Evolutionary conservation across 1,139 yeast species (phyloP).

Genomic region (Lodderomyces jiufengensis): DNA sequence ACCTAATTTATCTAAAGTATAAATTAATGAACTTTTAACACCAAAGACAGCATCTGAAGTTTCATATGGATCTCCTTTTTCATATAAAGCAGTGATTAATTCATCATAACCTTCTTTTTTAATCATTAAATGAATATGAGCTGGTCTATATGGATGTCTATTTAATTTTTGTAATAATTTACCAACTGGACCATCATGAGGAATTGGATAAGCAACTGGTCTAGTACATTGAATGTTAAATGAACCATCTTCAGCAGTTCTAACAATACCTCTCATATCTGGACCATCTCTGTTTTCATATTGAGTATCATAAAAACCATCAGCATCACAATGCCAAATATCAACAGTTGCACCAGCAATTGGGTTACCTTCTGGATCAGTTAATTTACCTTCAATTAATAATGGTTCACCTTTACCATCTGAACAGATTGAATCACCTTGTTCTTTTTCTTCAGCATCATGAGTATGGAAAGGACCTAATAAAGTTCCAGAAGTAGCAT

Average conservation of each 20-base stretch:
- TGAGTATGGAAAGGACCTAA: conserved; percentile 35
- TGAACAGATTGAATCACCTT: conserved; percentile 25
- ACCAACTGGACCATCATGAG: conserved; percentile 40
- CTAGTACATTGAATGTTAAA: conserved; percentile 26
- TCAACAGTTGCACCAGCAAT: conserved; percentile 26
- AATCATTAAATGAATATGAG: conserved; percentile 32
- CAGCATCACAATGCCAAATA: conserved; percentile 38
- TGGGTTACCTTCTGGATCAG: conserved; percentile 26
- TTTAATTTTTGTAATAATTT: conserved; percentile 24
- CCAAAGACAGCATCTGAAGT: conserved; percentile 31
- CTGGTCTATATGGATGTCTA: conserved; percentile 37
- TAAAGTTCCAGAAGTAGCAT: conserved; percentile 29
- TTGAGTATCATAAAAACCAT: conserved; percentile 37
- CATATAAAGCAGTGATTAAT: conserved; percentile 29
- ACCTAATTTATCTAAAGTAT: conserved; percentile 19
- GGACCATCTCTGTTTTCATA: conserved; percentile 19
- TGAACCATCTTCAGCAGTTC: conserved; percentile 25
- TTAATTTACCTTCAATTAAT: conserved; percentile 19
- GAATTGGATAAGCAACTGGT: conserved; percentile 37
- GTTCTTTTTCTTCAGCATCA: conserved; percentile 24
- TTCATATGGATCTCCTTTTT: conserved; percentile 28
- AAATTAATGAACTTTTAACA: conserved; percentile 20
- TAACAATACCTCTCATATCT: conserved; percentile 31
- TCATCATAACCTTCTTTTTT: conserved; percentile 25
- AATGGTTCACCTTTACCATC: conserved; percentile 29